Evolutionary conservation across 1,139 yeast genomes (phyloP), one percentile per base, ranked within the genome.

Genomic region (Kazachstania sp.): DNA sequence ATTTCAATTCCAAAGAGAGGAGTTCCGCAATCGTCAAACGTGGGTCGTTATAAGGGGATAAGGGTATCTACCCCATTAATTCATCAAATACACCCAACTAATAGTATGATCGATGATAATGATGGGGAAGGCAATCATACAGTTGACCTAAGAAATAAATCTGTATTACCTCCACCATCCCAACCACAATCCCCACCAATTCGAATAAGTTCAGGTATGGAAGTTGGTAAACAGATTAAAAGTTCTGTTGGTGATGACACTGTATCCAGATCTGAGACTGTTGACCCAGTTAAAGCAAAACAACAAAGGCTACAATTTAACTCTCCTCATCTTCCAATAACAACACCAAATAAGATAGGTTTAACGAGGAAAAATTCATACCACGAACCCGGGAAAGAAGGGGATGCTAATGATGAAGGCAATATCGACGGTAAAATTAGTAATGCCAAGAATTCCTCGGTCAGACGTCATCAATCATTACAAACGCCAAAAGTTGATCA

Each of bases 401-500:
- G 34, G 37, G 20, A 45, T 41, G 42, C 47, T 30, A 31, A 41
- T 30, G 29, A 45, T 45, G 35, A 43, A 31, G 15, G 43, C 32
- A 28, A 23, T 23, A 9, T 2, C 8, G 8, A 9, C 28, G 8
- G 8, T 23, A 23, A 3, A 23, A 9, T 23, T 23, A 9, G 28
- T 23, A 23, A 23, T 9, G 8, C 8, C 8, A 37, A 35, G 28
- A 20, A 36, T 20, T 16, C 41, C 3, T 12, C 34, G 3, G 18
- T 16, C 4, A 39, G 30, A 18, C 9, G 39, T 12, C 43, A 35
- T 3, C 30, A 20, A 36, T 15, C 39, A 3, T 18, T 40, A 15
- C 23, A 4, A 12, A 45, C 47, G 1, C 44, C 44, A 12, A 39
- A 86, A 57, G 79, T 81, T 39, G 79, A 83, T 0, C 79, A 86